Percentiles rank a stretch among this genome's conserved stretches.
Evolutionary conservation across 495 filamentous ascomycete genomes (phyloP).

Genomic region (Penicillium silybi): DNA sequence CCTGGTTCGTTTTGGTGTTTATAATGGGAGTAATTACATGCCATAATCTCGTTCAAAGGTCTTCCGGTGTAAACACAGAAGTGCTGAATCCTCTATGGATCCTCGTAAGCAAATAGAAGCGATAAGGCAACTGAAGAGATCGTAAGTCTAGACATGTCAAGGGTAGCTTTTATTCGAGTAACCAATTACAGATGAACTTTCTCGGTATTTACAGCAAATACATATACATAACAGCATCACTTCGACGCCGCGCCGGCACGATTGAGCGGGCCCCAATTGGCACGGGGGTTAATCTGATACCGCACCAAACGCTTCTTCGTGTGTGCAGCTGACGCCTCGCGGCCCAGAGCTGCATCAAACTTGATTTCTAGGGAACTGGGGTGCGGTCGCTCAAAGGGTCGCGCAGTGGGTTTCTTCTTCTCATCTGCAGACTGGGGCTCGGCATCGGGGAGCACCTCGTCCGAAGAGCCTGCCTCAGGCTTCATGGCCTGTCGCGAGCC

Average conservation of each 20-base stretch:
- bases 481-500: constrained; percentile 20
- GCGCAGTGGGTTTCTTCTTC: constrained; percentile 5
- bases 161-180: not conserved
- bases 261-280: constrained; percentile 91
- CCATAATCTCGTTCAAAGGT: constrained; percentile 10
- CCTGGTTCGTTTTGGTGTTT: constrained; percentile 28
- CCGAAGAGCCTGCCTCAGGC: constrained; percentile 12
- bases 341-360: constrained; percentile 79
- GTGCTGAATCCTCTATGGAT: no score
- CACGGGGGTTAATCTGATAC: constrained; percentile 82
- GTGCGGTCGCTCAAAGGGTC: constrained; percentile 7
- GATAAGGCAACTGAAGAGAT: no score
- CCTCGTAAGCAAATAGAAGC: no score
- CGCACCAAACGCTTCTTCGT: constrained; percentile 60
- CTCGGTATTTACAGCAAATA: constrained; percentile 4
- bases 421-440: constrained; percentile 12
- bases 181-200: not conserved
- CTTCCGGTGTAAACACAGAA: not conserved
- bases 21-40: constrained; percentile 32
- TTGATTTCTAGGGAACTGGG: constrained; percentile 56
- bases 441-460: not conserved
- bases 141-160: not conserved
- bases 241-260: constrained; percentile 44
- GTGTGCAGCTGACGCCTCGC: constrained; percentile 44
- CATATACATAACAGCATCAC: not conserved